phyloP scores from a whole-genome alignment of 352 stramenopile species.

The Phytophthora tubulina region DNA sequence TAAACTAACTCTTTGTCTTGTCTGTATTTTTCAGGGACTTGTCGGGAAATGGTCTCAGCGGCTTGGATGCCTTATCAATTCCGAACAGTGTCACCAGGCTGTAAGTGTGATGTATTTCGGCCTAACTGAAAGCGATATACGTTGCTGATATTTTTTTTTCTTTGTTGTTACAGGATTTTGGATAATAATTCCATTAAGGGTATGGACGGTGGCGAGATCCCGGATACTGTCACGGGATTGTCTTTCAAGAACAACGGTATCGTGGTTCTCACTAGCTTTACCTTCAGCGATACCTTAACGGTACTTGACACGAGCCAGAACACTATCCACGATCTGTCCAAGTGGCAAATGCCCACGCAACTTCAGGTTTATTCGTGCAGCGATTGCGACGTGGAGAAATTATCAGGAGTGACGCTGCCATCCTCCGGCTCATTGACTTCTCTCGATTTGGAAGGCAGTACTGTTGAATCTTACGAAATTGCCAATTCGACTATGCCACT shows the following conservation, averaged over 20 bases:
- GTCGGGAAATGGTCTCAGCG: constrained; percentile 41
- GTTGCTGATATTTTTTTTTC: constrained; percentile 12
- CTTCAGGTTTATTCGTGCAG: constrained; percentile 42
- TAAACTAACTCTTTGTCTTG: background rate
- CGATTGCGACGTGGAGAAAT: constrained; percentile 37
- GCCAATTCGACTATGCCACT: constrained; percentile 33
- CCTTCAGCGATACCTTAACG: constrained; percentile 35
- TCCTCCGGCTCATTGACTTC: constrained; percentile 30
- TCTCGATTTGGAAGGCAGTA: constrained; percentile 43
- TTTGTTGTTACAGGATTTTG: constrained; percentile 28
- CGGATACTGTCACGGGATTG: constrained; percentile 33
- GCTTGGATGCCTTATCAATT: constrained; percentile 38
- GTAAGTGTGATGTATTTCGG: constrained; percentile 18
- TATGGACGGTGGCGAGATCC: constrained; percentile 32
- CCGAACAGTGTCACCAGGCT: constrained; percentile 35
- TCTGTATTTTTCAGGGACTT: constrained; percentile 32
- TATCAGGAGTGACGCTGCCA: constrained; percentile 46
- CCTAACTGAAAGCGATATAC: background rate
- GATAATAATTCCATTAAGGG: constrained; percentile 35
- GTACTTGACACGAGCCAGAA: constrained; percentile 47
- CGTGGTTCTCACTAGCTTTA: constrained; percentile 27
- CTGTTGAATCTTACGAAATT: constrained; percentile 39
- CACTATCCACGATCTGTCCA: constrained; percentile 38
- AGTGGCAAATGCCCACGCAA: constrained; percentile 47
- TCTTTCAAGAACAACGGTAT: constrained; percentile 47